A percentile compares a stretch with the other conserved stretches of the same genome.
Evolutionary conservation across 2,329 filamentous ascomycete species (phyloP).

Genomic region (Didymella exigua): DNA sequence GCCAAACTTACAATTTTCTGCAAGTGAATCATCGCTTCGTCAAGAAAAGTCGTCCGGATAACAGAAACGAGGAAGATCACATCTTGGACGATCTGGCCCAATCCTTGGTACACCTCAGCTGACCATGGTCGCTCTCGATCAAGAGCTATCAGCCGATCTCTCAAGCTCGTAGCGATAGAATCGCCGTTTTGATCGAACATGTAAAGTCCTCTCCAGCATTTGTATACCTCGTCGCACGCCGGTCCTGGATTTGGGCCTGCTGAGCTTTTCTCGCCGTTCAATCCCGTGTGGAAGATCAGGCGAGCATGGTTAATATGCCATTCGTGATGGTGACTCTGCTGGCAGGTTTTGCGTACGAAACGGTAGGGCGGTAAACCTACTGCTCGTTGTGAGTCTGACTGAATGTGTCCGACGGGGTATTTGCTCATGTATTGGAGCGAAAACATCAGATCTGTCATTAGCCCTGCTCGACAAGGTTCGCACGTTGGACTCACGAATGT

Average conservation of each 20-base stretch:
- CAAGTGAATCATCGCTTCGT: constrained; percentile 12
- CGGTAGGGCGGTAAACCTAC: neutral
- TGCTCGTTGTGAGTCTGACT: neutral
- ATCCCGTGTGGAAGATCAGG: neutral
- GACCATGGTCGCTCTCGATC: neutral
- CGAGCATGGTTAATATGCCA: constrained; percentile 4
- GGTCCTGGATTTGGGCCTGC: neutral
- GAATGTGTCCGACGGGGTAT: neutral
- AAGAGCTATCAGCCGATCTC: neutral
- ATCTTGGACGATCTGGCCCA: constrained; percentile 12
- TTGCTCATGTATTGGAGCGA: constrained; percentile 2
- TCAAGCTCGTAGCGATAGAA: constrained; percentile 1
- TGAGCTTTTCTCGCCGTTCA: no score
- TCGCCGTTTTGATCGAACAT: constrained; percentile 12
- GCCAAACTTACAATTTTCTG: constrained; percentile 5
- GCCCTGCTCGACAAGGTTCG: neutral
- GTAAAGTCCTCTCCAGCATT: constrained; percentile 2
- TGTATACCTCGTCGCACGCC: neutral
- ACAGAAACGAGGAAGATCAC: constrained; percentile 4
- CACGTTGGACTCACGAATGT: no score
- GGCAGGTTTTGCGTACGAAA: neutral
- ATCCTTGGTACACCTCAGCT: constrained; percentile 5
- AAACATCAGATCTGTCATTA: neutral
- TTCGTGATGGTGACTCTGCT: neutral
- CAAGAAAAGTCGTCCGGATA: constrained; percentile 10